Conservation (phyloP, 805 yeast species). For the Yarrowia sp. region DNA sequence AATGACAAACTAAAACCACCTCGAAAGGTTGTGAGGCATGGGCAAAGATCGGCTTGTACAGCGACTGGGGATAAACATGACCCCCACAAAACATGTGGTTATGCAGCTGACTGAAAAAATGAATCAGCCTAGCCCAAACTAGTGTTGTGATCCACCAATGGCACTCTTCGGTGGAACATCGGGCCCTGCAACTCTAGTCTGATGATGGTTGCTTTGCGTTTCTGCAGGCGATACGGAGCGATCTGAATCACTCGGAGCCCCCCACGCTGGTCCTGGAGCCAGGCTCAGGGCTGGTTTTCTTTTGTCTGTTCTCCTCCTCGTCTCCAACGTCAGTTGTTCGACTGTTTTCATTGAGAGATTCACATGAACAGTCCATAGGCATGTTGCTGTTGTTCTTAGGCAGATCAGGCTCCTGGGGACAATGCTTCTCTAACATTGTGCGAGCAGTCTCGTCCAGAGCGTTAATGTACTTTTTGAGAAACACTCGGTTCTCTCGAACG, state of each 20-base stretch:
- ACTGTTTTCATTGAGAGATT: slow-evolving; percentile 5
- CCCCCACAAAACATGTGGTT: slow-evolving; percentile 4
- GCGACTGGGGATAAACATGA: background rate
- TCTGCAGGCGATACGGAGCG: background rate
- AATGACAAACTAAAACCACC: slow-evolving; percentile 1
- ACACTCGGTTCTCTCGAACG: slow-evolving; percentile 69
- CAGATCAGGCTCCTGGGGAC: slow-evolving; percentile 5
- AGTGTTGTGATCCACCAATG: slow-evolving; percentile 23
- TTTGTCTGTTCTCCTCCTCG: background rate
- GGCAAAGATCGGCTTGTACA: too few relatives aligned
- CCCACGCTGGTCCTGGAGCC: background rate
- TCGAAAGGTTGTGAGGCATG: background rate
- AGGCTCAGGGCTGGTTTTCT: background rate
- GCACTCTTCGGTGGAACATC: slow-evolving; percentile 9
- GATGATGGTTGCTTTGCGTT: slow-evolving; percentile 6
- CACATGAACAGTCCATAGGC: background rate
- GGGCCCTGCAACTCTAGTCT: slow-evolving; percentile 8
- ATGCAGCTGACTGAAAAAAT: background rate
- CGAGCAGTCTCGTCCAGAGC: slow-evolving; percentile 42
- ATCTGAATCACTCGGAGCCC: background rate
- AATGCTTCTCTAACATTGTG: slow-evolving; percentile 14
- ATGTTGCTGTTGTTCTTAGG: background rate
- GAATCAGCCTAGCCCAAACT: background rate
- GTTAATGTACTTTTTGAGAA: slow-evolving; percentile 46
- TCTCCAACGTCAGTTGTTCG: background rate